Evolutionary conservation across 2,329 filamentous ascomycete species (phyloP).

Genomic region (Penicillium concentricum): DNA sequence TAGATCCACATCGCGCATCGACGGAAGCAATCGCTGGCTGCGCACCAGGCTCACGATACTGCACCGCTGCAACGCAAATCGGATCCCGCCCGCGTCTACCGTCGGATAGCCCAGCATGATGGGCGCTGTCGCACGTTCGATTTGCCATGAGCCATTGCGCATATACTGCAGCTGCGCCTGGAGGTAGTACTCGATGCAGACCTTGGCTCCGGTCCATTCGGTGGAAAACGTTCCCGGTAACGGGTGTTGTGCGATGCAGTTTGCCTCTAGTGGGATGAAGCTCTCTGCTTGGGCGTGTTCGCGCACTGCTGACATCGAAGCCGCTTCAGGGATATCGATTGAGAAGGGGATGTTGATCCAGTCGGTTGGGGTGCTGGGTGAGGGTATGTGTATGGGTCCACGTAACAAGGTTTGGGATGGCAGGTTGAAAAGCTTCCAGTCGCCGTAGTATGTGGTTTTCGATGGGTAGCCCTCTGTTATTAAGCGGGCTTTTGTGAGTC

Average conservation of each 20-base stretch:
- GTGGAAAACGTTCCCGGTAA: not conserved
- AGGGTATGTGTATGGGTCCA: slow-evolving; percentile 3
- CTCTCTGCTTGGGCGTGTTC: not conserved
- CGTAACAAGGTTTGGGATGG: not conserved
- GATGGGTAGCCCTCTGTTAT: not conserved
- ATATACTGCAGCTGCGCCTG: not conserved
- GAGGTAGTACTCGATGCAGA: not conserved
- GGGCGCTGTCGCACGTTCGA: not conserved
- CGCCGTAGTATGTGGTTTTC: not conserved
- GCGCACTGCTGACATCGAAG: not conserved
- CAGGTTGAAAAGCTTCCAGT: not conserved
- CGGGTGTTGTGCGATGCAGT: not conserved
- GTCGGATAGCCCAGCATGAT: not conserved
- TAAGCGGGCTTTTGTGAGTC: not conserved
- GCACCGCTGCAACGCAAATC: not conserved
- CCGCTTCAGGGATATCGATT: not conserved
- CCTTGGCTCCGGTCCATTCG: not conserved
- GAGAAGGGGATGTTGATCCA: not conserved
- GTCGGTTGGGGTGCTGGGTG: slow-evolving; percentile 2
- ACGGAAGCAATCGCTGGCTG: slow-evolving; percentile 34
- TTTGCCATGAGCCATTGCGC: not conserved
- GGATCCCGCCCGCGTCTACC: not conserved
- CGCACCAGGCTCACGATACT: slow-evolving; percentile 13
- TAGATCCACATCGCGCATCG: slow-evolving; percentile 29
- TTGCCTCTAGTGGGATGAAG: not conserved